Base-by-base conservation (phyloP, 176 grass and related monocot species). In the Guadua angustifolia region DNA sequence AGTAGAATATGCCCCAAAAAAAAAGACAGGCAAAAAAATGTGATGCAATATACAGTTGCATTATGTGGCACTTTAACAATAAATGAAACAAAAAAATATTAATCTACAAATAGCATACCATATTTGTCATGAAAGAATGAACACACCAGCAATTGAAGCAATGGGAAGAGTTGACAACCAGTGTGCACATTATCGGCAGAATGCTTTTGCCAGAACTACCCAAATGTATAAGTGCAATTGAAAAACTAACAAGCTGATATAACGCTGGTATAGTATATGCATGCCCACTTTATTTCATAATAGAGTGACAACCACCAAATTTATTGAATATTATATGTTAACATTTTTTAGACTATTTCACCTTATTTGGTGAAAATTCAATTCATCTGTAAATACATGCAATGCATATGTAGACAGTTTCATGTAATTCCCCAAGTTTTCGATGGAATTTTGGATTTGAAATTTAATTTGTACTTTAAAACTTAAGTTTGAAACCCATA, bases 1-100 rank as follows among this genome's bases (percentile, higher is more conserved):
- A 74, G 66, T 71, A 83, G 18, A 79, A 79, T 43, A 52, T 73
- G 25, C 25, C 43, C 65, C 24, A 29, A 47, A 86, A 38, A 61
- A 10, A 25, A 65, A 39, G 36, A 14, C n/a, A 67, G 18, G 35
- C 2, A 0, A 11, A n/a, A n/a, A 40, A 58, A 43, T 59, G 75
- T 9, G 13, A 45, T 57, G 52, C 12, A 4, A 43, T 17, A 88
- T 53, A 66, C 10, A 69, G 62, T 62, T 76, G 70, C 61, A 80
- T 75, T 49, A 62, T 68, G 51, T 75, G 33, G 50, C 62, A 74
- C 47, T 55, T 73, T 71, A 64, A 69, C 29, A 63, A 77, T 24
- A 56, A 42, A 80, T 64, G 16, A 53, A 86, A 32, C 47, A 66
- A 19, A 43, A 46, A 16, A 45, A 17, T 26, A 69, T 62, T 52